These are phyloP conservation scores for Jatropha curcas DNA, from an alignment of 345 rosid species.

Conservation along the genomic window DNA sequence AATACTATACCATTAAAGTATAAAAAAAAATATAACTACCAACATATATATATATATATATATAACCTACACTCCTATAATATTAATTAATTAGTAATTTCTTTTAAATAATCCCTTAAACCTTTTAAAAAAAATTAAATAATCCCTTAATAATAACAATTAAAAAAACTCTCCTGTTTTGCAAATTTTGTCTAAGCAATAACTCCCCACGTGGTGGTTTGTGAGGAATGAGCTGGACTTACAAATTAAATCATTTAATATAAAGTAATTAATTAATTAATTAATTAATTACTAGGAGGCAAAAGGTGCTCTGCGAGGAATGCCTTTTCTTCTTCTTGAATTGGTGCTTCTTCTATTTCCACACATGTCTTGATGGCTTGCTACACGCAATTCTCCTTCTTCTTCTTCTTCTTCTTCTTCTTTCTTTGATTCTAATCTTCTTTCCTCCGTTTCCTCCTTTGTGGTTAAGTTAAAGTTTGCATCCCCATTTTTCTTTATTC, in stretches of 20 bases:
- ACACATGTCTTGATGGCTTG: conserved; percentile 50
- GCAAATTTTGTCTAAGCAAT: not conserved
- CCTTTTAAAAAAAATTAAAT: no score
- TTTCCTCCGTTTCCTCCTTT: conserved; percentile 38
- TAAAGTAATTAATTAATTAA: not conserved
- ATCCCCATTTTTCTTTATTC: conserved; percentile 62
- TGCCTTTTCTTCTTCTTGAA: conserved; percentile 83
- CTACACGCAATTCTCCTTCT: conserved; percentile 62
- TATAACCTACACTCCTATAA: conserved; percentile 6
- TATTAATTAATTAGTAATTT: conserved; percentile 11
- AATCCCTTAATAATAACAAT: no score
- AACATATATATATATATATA: no score
- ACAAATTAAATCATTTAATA: no score
- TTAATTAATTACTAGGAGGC: conserved; percentile 11
- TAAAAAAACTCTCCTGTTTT: no score
- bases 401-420: conserved; percentile 37
- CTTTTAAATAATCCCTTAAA: not conserved
- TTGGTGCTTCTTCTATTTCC: conserved; percentile 41
- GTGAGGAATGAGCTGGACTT: conserved; percentile 29
- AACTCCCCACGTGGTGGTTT: conserved; percentile 15
- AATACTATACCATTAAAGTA: no score
- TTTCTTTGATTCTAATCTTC: conserved; percentile 33
- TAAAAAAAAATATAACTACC: no score
- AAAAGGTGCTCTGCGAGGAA: conserved; percentile 79
- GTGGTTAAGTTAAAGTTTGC: conserved; percentile 48